Percentiles rank a stretch among this genome's conserved stretches.
These are phyloP conservation scores for Ustilago xerochloae DNA, from an alignment of 1,284 basidiomycete genomes.

Conservation along the genomic window DNA sequence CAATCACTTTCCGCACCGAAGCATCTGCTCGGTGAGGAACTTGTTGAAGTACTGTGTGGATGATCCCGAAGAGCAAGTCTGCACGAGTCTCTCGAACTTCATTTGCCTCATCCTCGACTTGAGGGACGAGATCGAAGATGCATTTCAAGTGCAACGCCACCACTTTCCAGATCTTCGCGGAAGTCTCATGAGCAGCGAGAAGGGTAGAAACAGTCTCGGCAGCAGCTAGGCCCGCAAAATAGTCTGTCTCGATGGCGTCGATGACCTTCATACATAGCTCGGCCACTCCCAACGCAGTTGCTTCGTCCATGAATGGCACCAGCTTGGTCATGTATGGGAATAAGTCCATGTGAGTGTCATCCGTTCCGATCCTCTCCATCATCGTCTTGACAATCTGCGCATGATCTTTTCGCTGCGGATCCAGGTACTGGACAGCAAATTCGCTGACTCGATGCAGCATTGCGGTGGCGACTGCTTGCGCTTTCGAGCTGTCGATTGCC, in stretches of 20 bases:
- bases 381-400: conserved; percentile 8
- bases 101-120: neutral
- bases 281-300: neutral
- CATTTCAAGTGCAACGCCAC: neutral
- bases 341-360: neutral
- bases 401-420: conserved; percentile 19
- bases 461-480: neutral
- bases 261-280: conserved; percentile 2
- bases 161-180: conserved; percentile 1
- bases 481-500: neutral
- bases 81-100: neutral
- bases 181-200: neutral
- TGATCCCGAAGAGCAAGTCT: conserved; percentile 7
- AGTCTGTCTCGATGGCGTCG: neutral
- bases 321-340: conserved; percentile 13
- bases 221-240: neutral
- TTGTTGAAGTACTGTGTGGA: conserved; percentile 15
- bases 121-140: conserved; percentile 1
- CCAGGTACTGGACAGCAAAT: conserved; percentile 16
- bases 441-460: conserved; percentile 14
- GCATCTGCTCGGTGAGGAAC: conserved; percentile 3
- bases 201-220: conserved; percentile 11
- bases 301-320: conserved; percentile 20
- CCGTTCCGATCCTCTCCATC: neutral
- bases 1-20: neutral